phyloP scores from a whole-genome alignment of 805 yeast genomes.

The Cephaloascus fragrans region DNA sequence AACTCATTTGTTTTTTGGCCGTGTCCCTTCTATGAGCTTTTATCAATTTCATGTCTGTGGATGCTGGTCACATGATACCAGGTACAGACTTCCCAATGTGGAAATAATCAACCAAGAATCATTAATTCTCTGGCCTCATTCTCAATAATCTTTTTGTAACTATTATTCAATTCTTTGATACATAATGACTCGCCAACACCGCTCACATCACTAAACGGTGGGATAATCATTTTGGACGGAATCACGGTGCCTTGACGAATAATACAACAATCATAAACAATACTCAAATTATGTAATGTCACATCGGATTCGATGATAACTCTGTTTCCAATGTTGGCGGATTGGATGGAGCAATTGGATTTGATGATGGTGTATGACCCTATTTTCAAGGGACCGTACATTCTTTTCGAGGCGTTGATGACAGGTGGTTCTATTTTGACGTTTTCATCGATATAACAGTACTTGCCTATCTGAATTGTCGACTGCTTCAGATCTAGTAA shows the following conservation, averaged over 20 bases:
- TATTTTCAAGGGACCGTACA: conserved; percentile 20
- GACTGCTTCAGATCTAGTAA: conserved; percentile 9
- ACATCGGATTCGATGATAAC: conserved; percentile 36
- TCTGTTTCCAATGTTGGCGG: conserved; percentile 36
- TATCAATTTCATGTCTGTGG: too few relatives aligned
- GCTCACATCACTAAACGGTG: conserved; percentile 40
- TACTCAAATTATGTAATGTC: conserved; percentile 20
- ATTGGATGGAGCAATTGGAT: conserved; percentile 15
- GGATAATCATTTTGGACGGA: conserved; percentile 34
- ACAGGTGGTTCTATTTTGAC: conserved; percentile 21
- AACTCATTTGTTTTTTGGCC: too few relatives aligned
- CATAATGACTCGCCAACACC: conserved; percentile 21
- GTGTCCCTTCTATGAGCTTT: too few relatives aligned
- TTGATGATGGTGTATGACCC: conserved; percentile 42
- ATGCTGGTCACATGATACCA: too few relatives aligned
- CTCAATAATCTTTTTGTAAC: conserved; percentile 26
- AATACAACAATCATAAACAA: conserved; percentile 43
- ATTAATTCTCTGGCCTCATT: conserved; percentile 18
- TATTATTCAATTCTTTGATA: conserved; percentile 15
- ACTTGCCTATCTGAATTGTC: conserved; percentile 35
- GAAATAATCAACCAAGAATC: not conserved
- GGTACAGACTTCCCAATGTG: not conserved
- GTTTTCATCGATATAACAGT: conserved; percentile 24
- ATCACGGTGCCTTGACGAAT: conserved; percentile 29
- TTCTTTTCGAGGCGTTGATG: conserved; percentile 1